phyloP scores from a whole-genome alignment of 306 rosid genomes.

The Coriaria nepalensis region DNA sequence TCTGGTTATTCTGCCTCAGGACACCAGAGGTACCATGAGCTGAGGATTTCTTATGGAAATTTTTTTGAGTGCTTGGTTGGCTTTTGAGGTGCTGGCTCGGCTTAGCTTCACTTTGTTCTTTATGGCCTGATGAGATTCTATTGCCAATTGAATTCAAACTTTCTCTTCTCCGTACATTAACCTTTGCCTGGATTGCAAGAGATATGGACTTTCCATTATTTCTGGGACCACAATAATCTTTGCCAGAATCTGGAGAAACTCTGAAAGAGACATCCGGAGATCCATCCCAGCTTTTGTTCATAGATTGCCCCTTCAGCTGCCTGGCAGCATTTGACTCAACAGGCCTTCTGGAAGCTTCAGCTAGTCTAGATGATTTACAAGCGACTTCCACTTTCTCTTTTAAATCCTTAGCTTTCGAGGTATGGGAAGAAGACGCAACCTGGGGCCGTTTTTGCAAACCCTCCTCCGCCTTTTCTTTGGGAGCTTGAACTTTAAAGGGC shows the following conservation, averaged over 20 bases:
- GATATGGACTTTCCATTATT: constrained; percentile 70
- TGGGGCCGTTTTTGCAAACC: constrained; percentile 41
- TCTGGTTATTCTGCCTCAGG: constrained; percentile 80
- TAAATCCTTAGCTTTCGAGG: constrained; percentile 35
- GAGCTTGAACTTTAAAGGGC: constrained; percentile 66
- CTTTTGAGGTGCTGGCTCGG: constrained; percentile 35
- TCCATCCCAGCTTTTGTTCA: constrained; percentile 93
- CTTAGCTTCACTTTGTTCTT: constrained; percentile 48
- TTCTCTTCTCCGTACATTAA: constrained; percentile 86
- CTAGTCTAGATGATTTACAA: constrained; percentile 31
- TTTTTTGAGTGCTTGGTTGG: constrained; percentile 36
- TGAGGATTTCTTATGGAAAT: constrained; percentile 37
- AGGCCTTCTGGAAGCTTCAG: constrained; percentile 43
- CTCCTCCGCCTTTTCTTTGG: constrained; percentile 64
- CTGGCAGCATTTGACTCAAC: constrained; percentile 62
- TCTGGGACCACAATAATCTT: constrained; percentile 27
- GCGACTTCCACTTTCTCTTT: constrained; percentile 52
- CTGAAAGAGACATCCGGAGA: constrained; percentile 39
- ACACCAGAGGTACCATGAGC: constrained; percentile 30
- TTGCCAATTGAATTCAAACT: constrained; percentile 42
- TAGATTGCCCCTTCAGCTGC: constrained; percentile 68
- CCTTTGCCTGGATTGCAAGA: constrained; percentile 95
- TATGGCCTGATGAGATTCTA: constrained; percentile 36
- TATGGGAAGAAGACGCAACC: constrained; percentile 41
- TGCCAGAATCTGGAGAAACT: constrained; percentile 33